Evolutionary conservation across 176 grass and related monocot species (phyloP), one percentile per base, ranked within the genome.

Genomic region (Elymus sibiricus): DNA sequence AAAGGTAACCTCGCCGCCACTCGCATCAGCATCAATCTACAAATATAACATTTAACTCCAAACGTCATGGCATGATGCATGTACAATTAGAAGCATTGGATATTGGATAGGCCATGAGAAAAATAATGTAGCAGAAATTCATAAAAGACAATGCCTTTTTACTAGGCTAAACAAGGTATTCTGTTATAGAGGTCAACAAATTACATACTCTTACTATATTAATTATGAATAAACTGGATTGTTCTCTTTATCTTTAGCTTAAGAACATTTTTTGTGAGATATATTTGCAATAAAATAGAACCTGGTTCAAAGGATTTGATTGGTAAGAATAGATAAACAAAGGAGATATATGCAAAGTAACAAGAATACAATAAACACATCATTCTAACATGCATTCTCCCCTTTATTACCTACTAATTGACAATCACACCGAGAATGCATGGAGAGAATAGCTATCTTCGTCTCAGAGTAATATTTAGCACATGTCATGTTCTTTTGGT

Each of bases 21-120:
- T 79, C 71, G 71, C 84, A 40, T 98, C 93, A 89, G 49, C 43
- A 74, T 92, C 91, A 88, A 94, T 76, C 96, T 98, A 83, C 40
- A 69, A 29, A 86, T 89, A 84, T 81, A 86, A 74, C 83, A 47
- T 79, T 11, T 47, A 86, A 83, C 26, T 76, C 43, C 26, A 89
- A 93, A 77, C 77, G 68, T 90, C 88, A 88, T 32, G 40, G 59
- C 4, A 5, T 74, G 25, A 46, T 77, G 28, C 27, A 88, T 64
- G 64, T 80, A 84, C 35, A 79, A 37, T 24, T 67, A 74, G 65
- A 60, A 83, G 31, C 46, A 31, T 56, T 44, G 14, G 27, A 70
- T 73, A 77, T 19, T 56, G 14, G 35, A 70, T 65, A 70, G 27
- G 51, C 47, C 42, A 73, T 29, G 62, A 73, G 62, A 63, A 86